Evolutionary conservation across 164 flowering plant genomes (phyloP), one percentile per base, ranked within the genome.

Genomic region (Tinospora cordifolia): DNA sequence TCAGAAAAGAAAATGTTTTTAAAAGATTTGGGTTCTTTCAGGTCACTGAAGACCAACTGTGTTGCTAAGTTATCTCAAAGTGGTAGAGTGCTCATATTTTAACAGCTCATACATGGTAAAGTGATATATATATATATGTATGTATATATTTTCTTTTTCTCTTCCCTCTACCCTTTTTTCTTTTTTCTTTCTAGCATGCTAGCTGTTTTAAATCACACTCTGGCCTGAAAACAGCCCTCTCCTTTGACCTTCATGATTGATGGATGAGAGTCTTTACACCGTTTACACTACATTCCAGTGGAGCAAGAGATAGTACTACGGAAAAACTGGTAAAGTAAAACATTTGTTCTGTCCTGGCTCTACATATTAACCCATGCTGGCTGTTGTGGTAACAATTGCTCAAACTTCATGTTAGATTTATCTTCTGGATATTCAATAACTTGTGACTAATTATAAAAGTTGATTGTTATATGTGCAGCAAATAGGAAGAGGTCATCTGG

Each of bases 41-140:
- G 99, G 91, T 90, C 6, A 94, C 94, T 49, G 90, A 75, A 62
- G 88, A 92, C 80, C 82, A 92, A 82, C n/a, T n/a, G 88, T 83
- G 66, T 91, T 89, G 57, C 88, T 94, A 66, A 87, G 88, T 68
- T 94, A 94, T 78, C 85, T 90, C 9, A 88, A 79, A 86, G 99
- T 86, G 41, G 99, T 90, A 5, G 98, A 94, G 80, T 87, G 91
- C 77, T 92, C 99, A 58, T 88, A 90, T 76, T 94, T 94, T 85
- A 89, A 90, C 84, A 87, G 88, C 82, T 94, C 99, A 51, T 91
- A 90, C 81, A 88, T 86, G 97, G 97, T 85, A 82, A 80, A 66
- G 34, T 67, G 17, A n/a, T n/a, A n/a, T n/a, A n/a, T n/a, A n/a
- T n/a, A n/a, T n/a, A n/a, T n/a, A n/a, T n/a, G n/a, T n/a, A n/a